Percentiles rank a stretch among this genome's conserved stretches.
phyloP scores from a whole-genome alignment of 1,284 basidiomycete species.

The Moesziomyces sp. region DNA sequence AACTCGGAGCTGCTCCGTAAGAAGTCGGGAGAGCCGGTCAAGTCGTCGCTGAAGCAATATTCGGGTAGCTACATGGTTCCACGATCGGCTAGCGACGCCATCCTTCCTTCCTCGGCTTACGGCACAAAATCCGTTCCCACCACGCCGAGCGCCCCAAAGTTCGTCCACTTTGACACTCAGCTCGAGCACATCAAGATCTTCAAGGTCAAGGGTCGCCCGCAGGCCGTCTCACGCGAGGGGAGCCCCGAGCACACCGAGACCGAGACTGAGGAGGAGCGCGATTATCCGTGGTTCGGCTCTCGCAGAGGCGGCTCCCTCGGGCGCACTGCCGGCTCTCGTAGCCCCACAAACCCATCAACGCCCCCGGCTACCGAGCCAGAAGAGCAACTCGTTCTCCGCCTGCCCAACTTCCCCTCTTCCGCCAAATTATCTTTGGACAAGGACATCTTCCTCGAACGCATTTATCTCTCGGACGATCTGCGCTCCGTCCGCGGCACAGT shows the following conservation, averaged over 20 bases:
- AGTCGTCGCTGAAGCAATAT: constrained; percentile 84
- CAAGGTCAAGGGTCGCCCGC: constrained; percentile 89
- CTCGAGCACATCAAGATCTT: constrained; percentile 91
- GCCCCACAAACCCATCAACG: constrained; percentile 33
- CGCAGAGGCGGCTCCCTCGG: constrained; percentile 31
- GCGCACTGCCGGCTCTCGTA: constrained; percentile 16
- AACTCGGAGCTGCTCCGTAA: constrained; percentile 75
- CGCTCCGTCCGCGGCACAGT: constrained; percentile 77
- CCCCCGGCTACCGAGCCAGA: constrained; percentile 36
- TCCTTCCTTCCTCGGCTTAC: constrained; percentile 38
- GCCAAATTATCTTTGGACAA: constrained; percentile 68
- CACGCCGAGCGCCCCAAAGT: constrained; percentile 78
- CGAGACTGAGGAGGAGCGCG: constrained; percentile 74
- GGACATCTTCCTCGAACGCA: constrained; percentile 72
- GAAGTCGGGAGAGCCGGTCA: constrained; percentile 91
- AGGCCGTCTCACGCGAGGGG: constrained; percentile 89
- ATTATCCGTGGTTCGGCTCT: constrained; percentile 58
- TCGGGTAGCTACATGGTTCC: constrained; percentile 65
- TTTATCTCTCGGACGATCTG: constrained; percentile 75
- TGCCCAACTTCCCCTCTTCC: constrained; percentile 72
- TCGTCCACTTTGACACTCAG: constrained; percentile 90
- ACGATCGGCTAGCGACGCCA: constrained; percentile 70
- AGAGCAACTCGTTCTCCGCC: constrained; percentile 68
- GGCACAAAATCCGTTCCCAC: constrained; percentile 67
- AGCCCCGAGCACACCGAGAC: constrained; percentile 87